Evolutionary conservation across 805 yeast genomes (phyloP), one percentile per base, ranked within the genome.

Genomic region (Middelhovenomyces tepae): DNA sequence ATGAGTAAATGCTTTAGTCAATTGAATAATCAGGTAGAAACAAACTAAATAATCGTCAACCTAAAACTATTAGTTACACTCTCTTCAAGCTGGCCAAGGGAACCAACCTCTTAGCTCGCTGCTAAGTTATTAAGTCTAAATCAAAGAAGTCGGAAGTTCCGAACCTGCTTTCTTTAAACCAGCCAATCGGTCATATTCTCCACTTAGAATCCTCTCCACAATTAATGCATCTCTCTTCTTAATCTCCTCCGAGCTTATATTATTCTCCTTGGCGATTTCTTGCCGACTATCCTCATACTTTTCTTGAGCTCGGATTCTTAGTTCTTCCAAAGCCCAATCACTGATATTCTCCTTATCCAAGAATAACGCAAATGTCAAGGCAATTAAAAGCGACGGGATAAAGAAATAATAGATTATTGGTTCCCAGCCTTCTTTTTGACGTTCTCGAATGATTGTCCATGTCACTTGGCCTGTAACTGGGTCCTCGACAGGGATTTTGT

Each of bases 371-470:
- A 69, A 57, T 23, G 65, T 73, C 34, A 75, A 63, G 28, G 80
- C 59, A 43, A 75, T 62, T 31, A 73, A 61, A 51, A 79, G 64
- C 16, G 76, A 74, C 13, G 94, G 94, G 38, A 83, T 69, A 44
- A 78, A 79, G 35, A 77, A 62, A 56, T 70, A 78, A 60, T 77
- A 82, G 48, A 77, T 75, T 35, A 81, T 65, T 43, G 65, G 64
- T 54, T 84, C 94, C 94, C 94, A 83, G 31, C 93, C 93, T 61
- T 83, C 93, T 51, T 75, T 75, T 48, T 71, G 75, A 34, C 77
- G 72, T 52, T 75, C 85, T 42, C 91, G 69, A 28, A 84, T 75
- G 36, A 82, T 61, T 47, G 74, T 70, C 93, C 91, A 83, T 49
- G 75, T 74, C 48, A 82, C 70, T 48, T 75, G 79, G 22, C 94